A percentile compares a stretch with the other conserved stretches of the same genome.
Conservation (phyloP, 73 alveolate genomes). For the Paramecium pentaurelia region DNA sequence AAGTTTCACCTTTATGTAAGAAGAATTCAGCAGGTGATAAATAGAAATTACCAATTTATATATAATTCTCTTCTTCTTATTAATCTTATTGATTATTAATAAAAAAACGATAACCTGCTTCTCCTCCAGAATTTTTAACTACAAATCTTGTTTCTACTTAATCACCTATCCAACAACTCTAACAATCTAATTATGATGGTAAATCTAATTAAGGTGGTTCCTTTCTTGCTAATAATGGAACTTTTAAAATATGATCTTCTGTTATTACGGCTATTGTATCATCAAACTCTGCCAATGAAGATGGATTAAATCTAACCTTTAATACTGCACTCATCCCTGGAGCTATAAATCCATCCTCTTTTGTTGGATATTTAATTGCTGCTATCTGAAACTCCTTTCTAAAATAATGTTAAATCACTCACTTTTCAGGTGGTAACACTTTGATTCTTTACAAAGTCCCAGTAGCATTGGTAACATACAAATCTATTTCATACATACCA, state of each 20-base stretch:
- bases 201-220: conserved; percentile 93
- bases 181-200: conserved; percentile 89
- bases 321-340: conserved; percentile 94
- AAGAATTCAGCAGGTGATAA: conserved; percentile 92
- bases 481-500: conserved; percentile 86
- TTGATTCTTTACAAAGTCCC: conserved; percentile 76
- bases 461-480: conserved; percentile 87
- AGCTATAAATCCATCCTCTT: conserved; percentile 82
- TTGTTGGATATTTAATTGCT: conserved; percentile 81
- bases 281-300: conserved; percentile 91
- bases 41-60: conserved; percentile 87
- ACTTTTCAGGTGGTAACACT: conserved; percentile 80
- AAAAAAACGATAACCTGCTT: conserved; percentile 93
- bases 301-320: conserved; percentile 85
- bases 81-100: conserved; percentile 85
- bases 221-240: conserved; percentile 92
- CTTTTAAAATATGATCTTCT: conserved; percentile 89
- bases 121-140: conserved; percentile 95
- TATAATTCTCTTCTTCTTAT: conserved; percentile 63
- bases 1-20: conserved; percentile 90
- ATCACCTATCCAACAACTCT: conserved; percentile 93
- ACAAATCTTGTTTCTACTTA: conserved; percentile 87
- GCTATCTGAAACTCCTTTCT: conserved; percentile 83
- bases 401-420: neutral
- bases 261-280: conserved; percentile 84